Base-by-base conservation (phyloP, 345 rosid genomes). In the Eucalyptus camaldulensis region DNA sequence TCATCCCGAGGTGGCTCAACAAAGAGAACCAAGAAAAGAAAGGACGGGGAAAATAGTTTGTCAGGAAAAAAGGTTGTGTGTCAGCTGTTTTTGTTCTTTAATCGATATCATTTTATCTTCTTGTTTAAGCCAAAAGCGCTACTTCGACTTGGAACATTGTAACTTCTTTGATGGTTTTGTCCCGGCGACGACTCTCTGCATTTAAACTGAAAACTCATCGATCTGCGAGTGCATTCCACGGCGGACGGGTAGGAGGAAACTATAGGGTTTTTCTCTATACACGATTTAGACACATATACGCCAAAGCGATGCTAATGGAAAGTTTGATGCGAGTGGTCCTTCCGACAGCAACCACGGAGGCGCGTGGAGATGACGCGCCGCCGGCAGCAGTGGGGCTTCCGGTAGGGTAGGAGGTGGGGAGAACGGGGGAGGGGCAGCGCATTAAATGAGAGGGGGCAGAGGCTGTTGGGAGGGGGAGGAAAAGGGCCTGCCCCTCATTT, bases 1-100 rank as follows among this genome's bases (percentile, higher is more conserved):
- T 90, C 90, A 93, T 98, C 98, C 95, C 47, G 81, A 43, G 45
- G 27, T 49, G 49, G 88, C 72, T 62, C 60, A 56, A 85, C 54
- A 10, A 24, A 56, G 62, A 24, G 62, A 22, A 56, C 29, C 29
- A 25, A 5, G 62, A 3, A 21, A 76, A 33, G 45, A 33, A 14
- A 15, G 22, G 56, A n/a, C 40, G 11, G 25, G 85, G 54, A 29
- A 29, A 29, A 87, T 69, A 60, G 88, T 10, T 10, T 29, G 3
- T 72, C 58, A 8, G 62, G 33, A 25, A 9, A 1, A 16, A 7
- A 40, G 86, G 43, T 65, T 62, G 90, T 40, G 45, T 37, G n/a
- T 81, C 43, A 21, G 27, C 85, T 76, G 85, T 76, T 76, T 67
- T 76, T 21, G 47, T 40, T 6, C 14, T 6, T 6, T 10, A 40